Conservation (phyloP, 441 rosid genomes). For the Pelargonium myrrhifolium region DNA sequence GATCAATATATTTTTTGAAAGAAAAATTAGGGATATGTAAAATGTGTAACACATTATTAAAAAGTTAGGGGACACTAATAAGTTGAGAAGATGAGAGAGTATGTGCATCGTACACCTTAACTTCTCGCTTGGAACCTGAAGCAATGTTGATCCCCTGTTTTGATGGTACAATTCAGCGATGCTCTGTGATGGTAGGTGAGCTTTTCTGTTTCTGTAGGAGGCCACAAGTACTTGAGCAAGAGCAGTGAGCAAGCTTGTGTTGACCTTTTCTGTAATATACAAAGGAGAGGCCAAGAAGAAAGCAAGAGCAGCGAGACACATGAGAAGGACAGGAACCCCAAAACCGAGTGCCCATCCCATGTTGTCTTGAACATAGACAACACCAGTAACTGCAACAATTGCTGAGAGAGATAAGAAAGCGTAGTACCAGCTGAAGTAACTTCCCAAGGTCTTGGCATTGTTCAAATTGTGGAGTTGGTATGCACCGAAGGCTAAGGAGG, state of each 20-base stretch:
- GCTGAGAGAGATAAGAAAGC: slow-evolving; percentile 57
- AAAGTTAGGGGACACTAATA: too few relatives aligned
- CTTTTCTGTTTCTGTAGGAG: slow-evolving; percentile 52
- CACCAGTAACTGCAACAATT: slow-evolving; percentile 55
- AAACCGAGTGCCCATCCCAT: slow-evolving; percentile 75
- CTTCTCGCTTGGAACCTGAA: slow-evolving; percentile 40
- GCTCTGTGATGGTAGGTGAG: slow-evolving; percentile 35
- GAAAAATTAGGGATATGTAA: too few relatives aligned
- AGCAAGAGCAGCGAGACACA: slow-evolving; percentile 46
- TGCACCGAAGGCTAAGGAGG: slow-evolving; percentile 85
- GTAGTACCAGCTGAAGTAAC: slow-evolving; percentile 83
- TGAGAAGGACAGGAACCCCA: slow-evolving; percentile 67
- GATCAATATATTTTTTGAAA: too few relatives aligned
- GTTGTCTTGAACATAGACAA: slow-evolving; percentile 74
- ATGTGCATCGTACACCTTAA: slow-evolving; percentile 36
- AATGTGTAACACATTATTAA: too few relatives aligned
- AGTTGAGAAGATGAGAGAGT: too few relatives aligned
- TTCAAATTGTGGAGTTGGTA: slow-evolving; percentile 61
- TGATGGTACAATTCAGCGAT: slow-evolving; percentile 36
- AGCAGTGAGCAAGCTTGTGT: slow-evolving; percentile 56
- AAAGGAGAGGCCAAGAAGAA: slow-evolving; percentile 65
- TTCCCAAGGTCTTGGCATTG: slow-evolving; percentile 60
- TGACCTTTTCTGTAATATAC: slow-evolving; percentile 46
- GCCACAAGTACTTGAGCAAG: slow-evolving; percentile 58
- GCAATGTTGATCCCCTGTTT: slow-evolving; percentile 32